Evolutionary conservation across 495 filamentous ascomycete species (phyloP).

Genomic region (Cercophora newfieldiana): DNA sequence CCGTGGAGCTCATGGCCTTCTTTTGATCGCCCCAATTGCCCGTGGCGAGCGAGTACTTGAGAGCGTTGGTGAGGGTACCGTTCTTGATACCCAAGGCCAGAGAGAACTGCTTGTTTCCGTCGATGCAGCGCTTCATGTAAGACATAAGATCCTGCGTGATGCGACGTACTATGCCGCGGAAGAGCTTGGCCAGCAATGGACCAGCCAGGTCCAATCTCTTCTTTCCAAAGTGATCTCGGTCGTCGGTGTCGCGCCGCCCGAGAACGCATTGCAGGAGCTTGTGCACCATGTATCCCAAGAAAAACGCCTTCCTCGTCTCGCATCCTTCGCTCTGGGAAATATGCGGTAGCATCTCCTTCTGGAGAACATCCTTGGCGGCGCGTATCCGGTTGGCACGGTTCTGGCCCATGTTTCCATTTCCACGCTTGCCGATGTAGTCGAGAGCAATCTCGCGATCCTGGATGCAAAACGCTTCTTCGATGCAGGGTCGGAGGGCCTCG

Average conservation of each 20-base stretch:
- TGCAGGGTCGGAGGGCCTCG: conserved; percentile 93
- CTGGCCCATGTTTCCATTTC: conserved; percentile 62
- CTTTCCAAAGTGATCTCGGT: conserved; percentile 98
- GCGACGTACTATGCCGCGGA: conserved; percentile 82
- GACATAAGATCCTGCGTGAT: conserved; percentile 85
- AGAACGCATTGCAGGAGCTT: conserved; percentile 87
- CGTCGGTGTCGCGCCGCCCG: conserved; percentile 87
- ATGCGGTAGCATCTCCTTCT: conserved; percentile 94
- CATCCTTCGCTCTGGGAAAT: conserved; percentile 96
- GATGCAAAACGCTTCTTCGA: conserved; percentile 93
- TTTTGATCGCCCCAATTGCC: conserved; percentile 99
- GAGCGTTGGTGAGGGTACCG: conserved; percentile 83
- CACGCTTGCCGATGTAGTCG: conserved; percentile 92
- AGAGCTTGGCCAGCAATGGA: conserved; percentile 88
- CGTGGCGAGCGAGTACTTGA: conserved; percentile 97
- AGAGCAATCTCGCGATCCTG: conserved; percentile 95
- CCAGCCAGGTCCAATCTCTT: conserved; percentile 96
- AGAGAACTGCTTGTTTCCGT: conserved; percentile 83
- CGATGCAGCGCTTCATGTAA: conserved; percentile 88
- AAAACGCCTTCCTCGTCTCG: conserved; percentile 96
- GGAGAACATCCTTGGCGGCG: conserved; percentile 89
- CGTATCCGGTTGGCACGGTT: conserved; percentile 85
- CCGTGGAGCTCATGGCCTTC: conserved; percentile 90
- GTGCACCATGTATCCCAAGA: conserved; percentile 98
- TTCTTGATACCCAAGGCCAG: conserved; percentile 86